Conservation (phyloP, 495 filamentous ascomycete species). For the Oleoguttula mirabilis region DNA sequence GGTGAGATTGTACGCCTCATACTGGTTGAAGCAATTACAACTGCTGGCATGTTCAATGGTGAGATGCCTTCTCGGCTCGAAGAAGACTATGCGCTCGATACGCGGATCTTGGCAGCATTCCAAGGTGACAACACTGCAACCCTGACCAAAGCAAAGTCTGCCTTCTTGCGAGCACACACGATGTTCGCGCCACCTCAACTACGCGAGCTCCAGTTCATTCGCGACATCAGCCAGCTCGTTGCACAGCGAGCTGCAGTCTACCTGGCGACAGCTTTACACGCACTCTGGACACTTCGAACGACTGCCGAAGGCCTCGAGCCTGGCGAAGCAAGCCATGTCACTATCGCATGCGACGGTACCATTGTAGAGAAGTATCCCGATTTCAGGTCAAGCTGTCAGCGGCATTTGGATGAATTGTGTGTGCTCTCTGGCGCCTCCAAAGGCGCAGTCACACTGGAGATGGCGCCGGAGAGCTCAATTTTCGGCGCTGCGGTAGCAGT, state of each 20-base stretch:
- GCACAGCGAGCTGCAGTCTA: constrained; percentile 50
- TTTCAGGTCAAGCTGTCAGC: constrained; percentile 40
- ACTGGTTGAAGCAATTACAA: constrained; percentile 44
- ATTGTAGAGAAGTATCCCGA: constrained; percentile 54
- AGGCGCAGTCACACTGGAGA: constrained; percentile 39
- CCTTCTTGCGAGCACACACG: constrained; percentile 42
- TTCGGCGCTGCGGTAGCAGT: constrained; percentile 51
- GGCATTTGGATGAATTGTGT: constrained; percentile 15
- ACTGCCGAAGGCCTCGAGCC: constrained; percentile 34
- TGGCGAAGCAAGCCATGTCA: constrained; percentile 24
- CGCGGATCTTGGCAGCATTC: constrained; percentile 47
- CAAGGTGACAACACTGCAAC: constrained; percentile 41
- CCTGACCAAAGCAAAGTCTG: constrained; percentile 35
- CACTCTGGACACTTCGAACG: constrained; percentile 47
- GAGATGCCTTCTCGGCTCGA: constrained; percentile 40
- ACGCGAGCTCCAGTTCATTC: constrained; percentile 46
- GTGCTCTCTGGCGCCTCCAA: constrained; percentile 11
- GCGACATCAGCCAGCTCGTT: constrained; percentile 40
- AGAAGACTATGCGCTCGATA: constrained; percentile 48
- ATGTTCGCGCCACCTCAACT: constrained; percentile 34
- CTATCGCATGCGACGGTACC: constrained; percentile 51
- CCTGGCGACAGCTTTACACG: constrained; percentile 52
- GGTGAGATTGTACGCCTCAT: constrained; percentile 45
- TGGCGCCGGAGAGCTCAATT: constrained; percentile 49
- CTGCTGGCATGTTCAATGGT: constrained; percentile 43